These are phyloP conservation scores for Murraya koenigii DNA, from an alignment of 345 rosid species.

Conservation along the genomic window DNA sequence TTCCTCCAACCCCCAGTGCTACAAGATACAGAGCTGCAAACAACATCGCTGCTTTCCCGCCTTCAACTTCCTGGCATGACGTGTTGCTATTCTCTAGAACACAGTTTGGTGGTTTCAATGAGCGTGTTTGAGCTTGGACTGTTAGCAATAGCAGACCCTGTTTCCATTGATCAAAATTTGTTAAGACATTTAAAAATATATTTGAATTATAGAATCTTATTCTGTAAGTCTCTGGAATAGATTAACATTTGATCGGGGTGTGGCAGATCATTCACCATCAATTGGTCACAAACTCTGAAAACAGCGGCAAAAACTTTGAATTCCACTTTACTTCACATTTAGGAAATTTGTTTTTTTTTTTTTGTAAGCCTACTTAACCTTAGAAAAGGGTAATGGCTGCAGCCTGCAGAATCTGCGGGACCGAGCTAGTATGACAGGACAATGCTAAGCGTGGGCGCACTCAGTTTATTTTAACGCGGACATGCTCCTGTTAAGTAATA, in stretches of 20 bases:
- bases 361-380: slow-evolving; percentile 14
- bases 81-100: slow-evolving; percentile 13
- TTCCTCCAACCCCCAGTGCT: slow-evolving; percentile 91
- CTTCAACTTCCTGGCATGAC: slow-evolving; percentile 35
- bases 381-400: not conserved
- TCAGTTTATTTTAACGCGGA: too few relatives aligned
- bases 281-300: not conserved
- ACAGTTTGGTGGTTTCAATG: slow-evolving; percentile 48
- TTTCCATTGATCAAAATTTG: slow-evolving; percentile 12
- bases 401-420: slow-evolving; percentile 11
- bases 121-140: slow-evolving; percentile 54
- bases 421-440: slow-evolving; percentile 16
- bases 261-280: not conserved
- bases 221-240: not conserved
- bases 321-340: not conserved
- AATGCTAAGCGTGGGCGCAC: too few relatives aligned
- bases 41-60: slow-evolving; percentile 43
- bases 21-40: slow-evolving; percentile 77
- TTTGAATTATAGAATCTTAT: not conserved
- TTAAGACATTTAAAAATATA: not conserved
- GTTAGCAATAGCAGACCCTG: slow-evolving; percentile 55
- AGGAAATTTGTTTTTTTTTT: slow-evolving; percentile 5
- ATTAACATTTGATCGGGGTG: not conserved
- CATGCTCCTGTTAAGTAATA: too few relatives aligned
- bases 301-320: not conserved